phyloP scores from a whole-genome alignment of 2,329 filamentous ascomycete genomes.

The Aspergillus sp. region DNA sequence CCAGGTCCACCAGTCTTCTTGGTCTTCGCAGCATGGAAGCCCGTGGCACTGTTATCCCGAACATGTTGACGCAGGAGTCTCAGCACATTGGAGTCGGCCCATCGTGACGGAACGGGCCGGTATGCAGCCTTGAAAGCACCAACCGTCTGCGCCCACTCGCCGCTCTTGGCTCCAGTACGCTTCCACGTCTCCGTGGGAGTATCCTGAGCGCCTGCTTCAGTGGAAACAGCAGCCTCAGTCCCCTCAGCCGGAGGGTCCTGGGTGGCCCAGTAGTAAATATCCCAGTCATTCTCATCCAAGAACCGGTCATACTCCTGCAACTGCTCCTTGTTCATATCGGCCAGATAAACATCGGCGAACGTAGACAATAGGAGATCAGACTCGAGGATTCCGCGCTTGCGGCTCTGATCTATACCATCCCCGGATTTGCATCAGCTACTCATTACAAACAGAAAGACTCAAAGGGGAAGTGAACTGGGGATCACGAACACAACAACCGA shows the following conservation, averaged over 20 bases:
- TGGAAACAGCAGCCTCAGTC: slow-evolving; percentile 51
- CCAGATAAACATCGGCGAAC: slow-evolving; percentile 80
- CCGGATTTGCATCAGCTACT: not conserved
- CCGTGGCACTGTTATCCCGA: slow-evolving; percentile 62
- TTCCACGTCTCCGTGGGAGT: slow-evolving; percentile 51
- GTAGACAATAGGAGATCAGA: slow-evolving; percentile 94
- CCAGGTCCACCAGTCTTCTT: slow-evolving; percentile 42
- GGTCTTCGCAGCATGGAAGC: slow-evolving; percentile 42
- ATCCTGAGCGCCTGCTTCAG: slow-evolving; percentile 28
- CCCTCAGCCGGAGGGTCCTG: slow-evolving; percentile 62
- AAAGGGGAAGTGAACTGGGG: not conserved
- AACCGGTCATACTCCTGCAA: slow-evolving; percentile 86
- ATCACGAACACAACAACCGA: slow-evolving; percentile 66
- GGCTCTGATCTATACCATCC: slow-evolving; percentile 74
- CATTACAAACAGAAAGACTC: not conserved
- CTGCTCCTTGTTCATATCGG: slow-evolving; percentile 69
- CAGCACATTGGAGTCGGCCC: slow-evolving; percentile 81
- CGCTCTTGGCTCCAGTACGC: slow-evolving; percentile 56
- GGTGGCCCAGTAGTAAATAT: slow-evolving; percentile 99
- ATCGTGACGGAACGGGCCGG: slow-evolving; percentile 81
- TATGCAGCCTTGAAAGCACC: slow-evolving; percentile 94
- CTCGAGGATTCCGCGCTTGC: slow-evolving; percentile 94
- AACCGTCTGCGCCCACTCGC: slow-evolving; percentile 96
- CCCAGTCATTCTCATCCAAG: slow-evolving; percentile 99
- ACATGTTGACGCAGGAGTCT: slow-evolving; percentile 78